Evolutionary conservation across 306 rosid genomes (phyloP), one percentile per base, ranked within the genome.

Genomic region (Trichosanthes truncata): DNA sequence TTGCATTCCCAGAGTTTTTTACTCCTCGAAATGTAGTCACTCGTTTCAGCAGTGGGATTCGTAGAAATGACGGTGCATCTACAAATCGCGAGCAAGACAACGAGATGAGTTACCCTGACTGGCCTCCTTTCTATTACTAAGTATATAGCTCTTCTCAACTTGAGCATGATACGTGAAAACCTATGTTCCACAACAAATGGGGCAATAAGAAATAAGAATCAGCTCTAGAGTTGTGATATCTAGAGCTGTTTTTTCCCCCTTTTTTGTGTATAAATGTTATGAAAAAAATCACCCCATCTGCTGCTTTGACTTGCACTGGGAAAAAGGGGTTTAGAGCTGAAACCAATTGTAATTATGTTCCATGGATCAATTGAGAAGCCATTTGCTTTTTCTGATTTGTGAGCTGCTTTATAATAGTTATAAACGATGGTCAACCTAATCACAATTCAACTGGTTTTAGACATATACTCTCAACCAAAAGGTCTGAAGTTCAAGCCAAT

Each of bases 1-100:
- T 78, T 81, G 87, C 81, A 0, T 63, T 87, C 1, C 86, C 91
- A 2, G 81, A 63, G 78, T 62, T 86, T 76, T 92, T 87, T 71
- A 86, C 90, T 49, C 83, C 91, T 11, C 88, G 89, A 43, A 85
- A 81, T 80, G 82, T 79, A 6, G 84, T 80, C 83, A 40, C 85
- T 33, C 87, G 74, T 49, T 48, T 49, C 45, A 29, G 38, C 56
- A 29, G 61, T 3, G 43, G 56, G 13, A 51, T 52, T 31, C 77
- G 86, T 31, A 87, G 88, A 83, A 83, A 89, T 84, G 80, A 87
- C 75, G 68, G 87, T 76, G 77, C 87, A 72, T 84, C 87, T 74
- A 62, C 89, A 55, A 75, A 81, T 43, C 84, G 67, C 75, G 83
- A 88, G 25, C 91, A 84, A 72, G 86, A 84, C 82, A 84, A 82